Percentiles rank a stretch among this genome's conserved stretches.
Evolutionary conservation across 1,139 yeast genomes (phyloP).

Genomic region (Pneumocystis canis): DNA sequence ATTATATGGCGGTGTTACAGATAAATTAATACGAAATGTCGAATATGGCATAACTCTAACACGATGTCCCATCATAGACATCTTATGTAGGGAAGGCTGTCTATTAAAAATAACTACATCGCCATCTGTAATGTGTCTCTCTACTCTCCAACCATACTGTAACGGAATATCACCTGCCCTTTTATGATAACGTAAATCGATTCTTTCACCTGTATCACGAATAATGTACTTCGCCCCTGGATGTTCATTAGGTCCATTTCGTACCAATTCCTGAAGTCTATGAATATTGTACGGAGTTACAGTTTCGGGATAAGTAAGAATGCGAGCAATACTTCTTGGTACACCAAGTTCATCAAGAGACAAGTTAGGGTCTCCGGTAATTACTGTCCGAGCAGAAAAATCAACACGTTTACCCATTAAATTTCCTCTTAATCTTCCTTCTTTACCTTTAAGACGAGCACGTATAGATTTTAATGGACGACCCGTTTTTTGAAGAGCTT

Average conservation of each 20-base stretch:
- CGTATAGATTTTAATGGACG: slow-evolving; percentile 96
- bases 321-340: slow-evolving; percentile 89
- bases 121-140: slow-evolving; percentile 91
- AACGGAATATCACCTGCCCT: slow-evolving; percentile 96
- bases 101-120: slow-evolving; percentile 97
- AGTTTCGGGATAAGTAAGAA: slow-evolving; percentile 89
- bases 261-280: slow-evolving; percentile 75
- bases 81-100: slow-evolving; percentile 96
- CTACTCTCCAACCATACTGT: slow-evolving; percentile 98
- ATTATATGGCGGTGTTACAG: slow-evolving; percentile 96
- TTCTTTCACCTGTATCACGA: slow-evolving; percentile 97
- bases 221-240: slow-evolving; percentile 99
- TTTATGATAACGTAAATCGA: slow-evolving; percentile 88
- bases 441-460: slow-evolving; percentile 97
- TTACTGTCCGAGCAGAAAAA: slow-evolving; percentile 96
- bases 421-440: slow-evolving; percentile 96
- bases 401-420: slow-evolving; percentile 99
- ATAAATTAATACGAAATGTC: slow-evolving; percentile 86
- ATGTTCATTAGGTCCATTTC: slow-evolving; percentile 97
- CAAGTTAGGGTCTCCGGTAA: slow-evolving; percentile 96
- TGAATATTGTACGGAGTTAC: slow-evolving; percentile 96
- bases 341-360: slow-evolving; percentile 98
- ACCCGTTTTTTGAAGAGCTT: slow-evolving; percentile 95
- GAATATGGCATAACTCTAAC: slow-evolving; percentile 98
- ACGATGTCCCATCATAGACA: slow-evolving; percentile 99